phyloP scores from a whole-genome alignment of 148 eudicot species.

The Rhododendron molle region DNA sequence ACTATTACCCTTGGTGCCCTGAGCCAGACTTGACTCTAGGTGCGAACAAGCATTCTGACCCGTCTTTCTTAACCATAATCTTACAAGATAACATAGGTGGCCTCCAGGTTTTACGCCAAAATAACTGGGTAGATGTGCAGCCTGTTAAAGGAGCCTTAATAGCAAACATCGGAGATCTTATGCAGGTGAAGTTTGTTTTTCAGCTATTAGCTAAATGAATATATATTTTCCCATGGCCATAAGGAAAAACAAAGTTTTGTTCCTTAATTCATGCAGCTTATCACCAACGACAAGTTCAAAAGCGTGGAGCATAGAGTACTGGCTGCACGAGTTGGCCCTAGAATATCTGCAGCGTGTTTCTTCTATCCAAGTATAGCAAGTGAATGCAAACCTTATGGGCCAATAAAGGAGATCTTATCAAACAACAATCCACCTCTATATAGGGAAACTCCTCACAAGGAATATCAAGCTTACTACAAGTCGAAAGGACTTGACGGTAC shows the following conservation, averaged over 20 bases:
- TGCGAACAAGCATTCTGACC: slow-evolving; percentile 48
- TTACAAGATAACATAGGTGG: slow-evolving; percentile 43
- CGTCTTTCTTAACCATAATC: slow-evolving; percentile 46
- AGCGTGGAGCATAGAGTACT: slow-evolving; percentile 88
- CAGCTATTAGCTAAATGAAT: neutral
- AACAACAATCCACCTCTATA: slow-evolving; percentile 42
- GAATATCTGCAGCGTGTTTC: slow-evolving; percentile 74
- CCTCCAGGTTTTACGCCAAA: slow-evolving; percentile 46
- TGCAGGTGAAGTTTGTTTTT: slow-evolving; percentile 33
- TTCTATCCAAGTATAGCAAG: slow-evolving; percentile 55
- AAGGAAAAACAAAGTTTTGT: neutral
- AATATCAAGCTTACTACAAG: slow-evolving; percentile 47
- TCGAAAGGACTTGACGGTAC: slow-evolving; percentile 54
- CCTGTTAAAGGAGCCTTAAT: slow-evolving; percentile 52
- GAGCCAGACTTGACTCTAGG: slow-evolving; percentile 53
- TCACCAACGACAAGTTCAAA: slow-evolving; percentile 72
- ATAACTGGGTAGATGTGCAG: slow-evolving; percentile 40
- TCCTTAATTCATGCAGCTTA: slow-evolving; percentile 38
- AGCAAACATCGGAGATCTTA: slow-evolving; percentile 44
- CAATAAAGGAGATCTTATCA: slow-evolving; percentile 49
- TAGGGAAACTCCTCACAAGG: slow-evolving; percentile 39
- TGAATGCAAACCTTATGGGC: slow-evolving; percentile 28
- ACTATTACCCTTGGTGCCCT: slow-evolving; percentile 58
- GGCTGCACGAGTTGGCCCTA: slow-evolving; percentile 45
- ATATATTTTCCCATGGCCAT: neutral